Evolutionary conservation across 2,329 filamentous ascomycete species (phyloP).

Genomic region (Ophiostoma populinum): DNA sequence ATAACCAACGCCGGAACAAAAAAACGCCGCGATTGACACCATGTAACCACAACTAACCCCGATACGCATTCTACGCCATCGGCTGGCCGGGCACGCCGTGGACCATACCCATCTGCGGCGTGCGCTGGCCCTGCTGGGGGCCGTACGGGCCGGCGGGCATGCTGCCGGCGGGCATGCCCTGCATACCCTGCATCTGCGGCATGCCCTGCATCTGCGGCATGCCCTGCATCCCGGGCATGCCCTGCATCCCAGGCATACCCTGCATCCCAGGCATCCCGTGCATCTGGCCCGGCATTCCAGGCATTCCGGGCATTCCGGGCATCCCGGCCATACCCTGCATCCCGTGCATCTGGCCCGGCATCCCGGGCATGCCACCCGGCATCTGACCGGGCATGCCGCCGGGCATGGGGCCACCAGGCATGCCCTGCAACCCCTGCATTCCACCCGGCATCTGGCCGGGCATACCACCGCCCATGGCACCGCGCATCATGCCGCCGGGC

Average conservation of each 20-base stretch:
- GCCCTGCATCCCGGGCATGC: not conserved
- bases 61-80: slow-evolving; percentile 4
- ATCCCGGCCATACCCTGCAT: no score
- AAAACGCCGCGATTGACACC: no score
- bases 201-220: not conserved
- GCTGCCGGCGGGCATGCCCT: not conserved
- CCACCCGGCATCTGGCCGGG: not conserved
- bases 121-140: slow-evolving; percentile 14
- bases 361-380: not conserved
- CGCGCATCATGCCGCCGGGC: not conserved
- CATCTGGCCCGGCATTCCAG: not conserved
- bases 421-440: no score
- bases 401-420: not conserved
- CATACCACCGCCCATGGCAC: not conserved
- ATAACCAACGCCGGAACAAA: no score
- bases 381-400: not conserved
- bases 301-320: not conserved
- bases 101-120: slow-evolving; percentile 17
- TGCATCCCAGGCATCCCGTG: not conserved
- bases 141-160: slow-evolving; percentile 2
- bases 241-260: not conserved
- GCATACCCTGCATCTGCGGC: not conserved
- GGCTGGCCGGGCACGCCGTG: slow-evolving; percentile 10
- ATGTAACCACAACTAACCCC: no score
- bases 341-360: no score